Conservation (phyloP, 768 basidiomycete genomes). For the Hebeloma cylindrosporum region DNA sequence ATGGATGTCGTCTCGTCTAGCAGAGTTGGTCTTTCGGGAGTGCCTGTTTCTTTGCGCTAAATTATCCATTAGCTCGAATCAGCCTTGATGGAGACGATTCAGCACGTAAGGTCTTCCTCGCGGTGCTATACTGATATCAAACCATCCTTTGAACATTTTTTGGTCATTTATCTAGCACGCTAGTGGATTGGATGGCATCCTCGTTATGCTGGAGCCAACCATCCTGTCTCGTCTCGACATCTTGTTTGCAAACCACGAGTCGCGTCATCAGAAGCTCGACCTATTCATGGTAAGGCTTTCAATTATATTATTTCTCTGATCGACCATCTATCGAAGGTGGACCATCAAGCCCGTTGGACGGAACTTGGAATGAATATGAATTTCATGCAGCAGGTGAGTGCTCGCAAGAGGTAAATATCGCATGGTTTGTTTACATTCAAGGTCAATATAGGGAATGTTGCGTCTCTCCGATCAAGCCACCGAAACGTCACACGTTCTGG, state of each 20-base stretch:
- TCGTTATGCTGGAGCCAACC: slow-evolving; percentile 5
- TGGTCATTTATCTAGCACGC: slow-evolving; percentile 14
- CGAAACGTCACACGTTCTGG: slow-evolving; percentile 6
- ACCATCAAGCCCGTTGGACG: slow-evolving; percentile 14
- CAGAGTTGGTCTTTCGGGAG: too few species aligned
- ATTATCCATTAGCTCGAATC: too few species aligned
- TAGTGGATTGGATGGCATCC: slow-evolving; percentile 3
- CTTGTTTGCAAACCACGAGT: slow-evolving; percentile 10
- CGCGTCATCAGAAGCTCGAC: slow-evolving; percentile 8
- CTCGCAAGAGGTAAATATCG: not conserved
- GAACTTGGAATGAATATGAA: slow-evolving; percentile 10
- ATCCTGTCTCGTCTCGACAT: slow-evolving; percentile 11
- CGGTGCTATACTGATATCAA: not conserved
- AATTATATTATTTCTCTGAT: not conserved
- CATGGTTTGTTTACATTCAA: not conserved
- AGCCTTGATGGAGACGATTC: too few species aligned
- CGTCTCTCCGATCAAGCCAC: slow-evolving; percentile 15
- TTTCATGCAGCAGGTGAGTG: slow-evolving; percentile 14
- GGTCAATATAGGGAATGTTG: not conserved
- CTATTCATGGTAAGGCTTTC: slow-evolving; percentile 7
- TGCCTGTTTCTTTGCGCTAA: too few species aligned
- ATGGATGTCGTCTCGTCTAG: too few species aligned
- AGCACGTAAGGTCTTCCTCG: slow-evolving; percentile 1
- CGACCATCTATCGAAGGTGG: slow-evolving; percentile 23
- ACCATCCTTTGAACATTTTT: too few species aligned